Evolutionary conservation across 495 filamentous ascomycete species (phyloP).

Genomic region (Tricharina praecox): DNA sequence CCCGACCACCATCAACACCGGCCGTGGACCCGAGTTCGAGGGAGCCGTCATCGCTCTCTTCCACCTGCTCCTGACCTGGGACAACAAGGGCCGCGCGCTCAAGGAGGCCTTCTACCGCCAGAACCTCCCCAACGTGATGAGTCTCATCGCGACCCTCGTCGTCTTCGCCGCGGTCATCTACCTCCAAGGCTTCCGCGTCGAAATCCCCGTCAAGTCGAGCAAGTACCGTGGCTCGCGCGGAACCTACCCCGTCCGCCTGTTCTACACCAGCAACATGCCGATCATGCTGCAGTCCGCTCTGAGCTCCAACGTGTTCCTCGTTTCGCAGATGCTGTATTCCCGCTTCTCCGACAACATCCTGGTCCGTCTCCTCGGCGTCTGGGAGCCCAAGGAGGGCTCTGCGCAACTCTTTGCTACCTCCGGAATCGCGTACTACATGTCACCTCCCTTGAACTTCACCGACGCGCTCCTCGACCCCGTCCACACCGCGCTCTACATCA

Average conservation of each 20-base stretch:
- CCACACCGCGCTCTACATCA: conserved; percentile 88
- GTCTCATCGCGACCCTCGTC: conserved; percentile 77
- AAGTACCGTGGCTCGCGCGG: conserved; percentile 96
- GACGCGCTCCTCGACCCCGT: conserved; percentile 91
- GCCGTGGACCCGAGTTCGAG: conserved; percentile 97
- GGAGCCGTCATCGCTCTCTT: conserved; percentile 97
- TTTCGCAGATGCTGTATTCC: conserved; percentile 97
- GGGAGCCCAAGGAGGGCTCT: conserved; percentile 93
- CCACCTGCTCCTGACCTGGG: conserved; percentile 95
- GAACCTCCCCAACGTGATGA: conserved; percentile 99
- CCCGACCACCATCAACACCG: conserved; percentile 97
- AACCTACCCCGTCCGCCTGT: conserved; percentile 62
- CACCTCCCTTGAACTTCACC: conserved; percentile 89
- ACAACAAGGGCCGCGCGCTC: conserved; percentile 93
- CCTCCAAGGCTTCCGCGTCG: conserved; percentile 98
- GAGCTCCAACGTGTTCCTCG: conserved; percentile 95
- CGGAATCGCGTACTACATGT: conserved; percentile 98
- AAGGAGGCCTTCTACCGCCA: conserved; percentile 98
- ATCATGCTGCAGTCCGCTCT: conserved; percentile 99
- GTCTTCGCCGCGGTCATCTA: conserved; percentile 98
- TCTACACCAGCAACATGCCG: conserved; percentile 90
- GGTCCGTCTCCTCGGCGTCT: conserved; percentile 88
- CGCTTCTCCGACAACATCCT: conserved; percentile 97
- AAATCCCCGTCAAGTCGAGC: conserved; percentile 98
- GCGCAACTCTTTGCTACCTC: conserved; percentile 84